Base-by-base conservation (phyloP, 2,329 filamentous ascomycete genomes). In the Xylaria sp. region DNA sequence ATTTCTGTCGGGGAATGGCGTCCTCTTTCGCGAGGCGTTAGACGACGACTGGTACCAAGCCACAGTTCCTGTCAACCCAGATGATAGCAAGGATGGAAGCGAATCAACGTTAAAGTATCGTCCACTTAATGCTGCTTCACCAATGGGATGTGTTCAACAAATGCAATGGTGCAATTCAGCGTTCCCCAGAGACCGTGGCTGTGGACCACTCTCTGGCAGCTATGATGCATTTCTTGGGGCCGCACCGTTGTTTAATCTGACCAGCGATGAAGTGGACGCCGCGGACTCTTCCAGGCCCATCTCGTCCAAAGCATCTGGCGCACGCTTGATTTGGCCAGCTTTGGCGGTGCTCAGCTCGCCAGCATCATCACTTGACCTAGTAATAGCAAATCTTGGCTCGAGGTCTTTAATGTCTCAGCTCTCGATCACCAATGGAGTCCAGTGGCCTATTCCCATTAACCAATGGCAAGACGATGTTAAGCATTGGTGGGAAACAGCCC, bases 1-100 rank as follows among this genome's bases (percentile, higher is more conserved):
- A 11, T 73, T 72, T 36, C 28, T 75, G 11, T 69, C 69, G 0
- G 73, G 73, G 2, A 69, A 72, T 15, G 68, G 72, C 0, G 63
- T 74, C 4, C 0, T 2, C 2, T 72, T 72, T 20, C 15, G 4
- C 3, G 23, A 71, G 4, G 23, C 23, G 7, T 60, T 59, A n/a
- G 56, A 68, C 3, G 73, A 71, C n/a, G 60, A 64, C 1, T 75
- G 72, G 73, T 75, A 75, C n/a, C 57, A 48, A 11, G 68, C 63
- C 3, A 72, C 54, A 11, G 46, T 49, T 20, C 46, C 46, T 6
- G 15, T 49, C 1, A 20, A 13, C 1, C 4, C 23, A 4, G 20
- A 26, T 2, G n/a, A 15, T 1, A 38, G 13, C 5, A 42, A 13
- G 6, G 23, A n/a, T 23, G 33, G 33, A 33, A 33, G 7, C 33